Base-by-base conservation (phyloP, 768 basidiomycete species). In the Crucibulum laeve region DNA sequence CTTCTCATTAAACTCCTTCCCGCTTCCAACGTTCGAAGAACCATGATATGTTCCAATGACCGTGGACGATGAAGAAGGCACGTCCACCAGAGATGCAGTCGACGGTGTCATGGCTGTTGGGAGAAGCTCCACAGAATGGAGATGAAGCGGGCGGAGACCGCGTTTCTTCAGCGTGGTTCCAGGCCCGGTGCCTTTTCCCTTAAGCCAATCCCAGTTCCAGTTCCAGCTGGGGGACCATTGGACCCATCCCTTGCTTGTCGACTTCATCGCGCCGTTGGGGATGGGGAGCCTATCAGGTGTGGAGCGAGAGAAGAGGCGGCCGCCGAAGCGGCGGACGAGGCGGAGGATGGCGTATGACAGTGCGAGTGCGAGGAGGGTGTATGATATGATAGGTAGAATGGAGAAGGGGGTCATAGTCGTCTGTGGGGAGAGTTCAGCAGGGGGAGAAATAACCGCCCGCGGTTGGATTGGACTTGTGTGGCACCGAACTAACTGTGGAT, bases 281-380 rank as follows among this genome's bases (percentile, higher is more conserved):
- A 25, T 21, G 32, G 14, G 32, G 22, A 30, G n/a, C 28, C 39
- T 36, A 33, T 32, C 17, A 44, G 22, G 15, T 30, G 33, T 28
- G 42, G 47, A 40, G 24, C 13, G 7, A 10, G 35, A 17, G 11
- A 40, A 21, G 14, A 8, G 21, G 3, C 39, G 6, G 25, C 19
- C n/a, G 19, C 25, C 25, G 24, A 40, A 23, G 18, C 21, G 10
- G 2, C 39, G 39, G 23, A 38, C 35, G 4, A 42, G 40, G 42
- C 54, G 46, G 25, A 52, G 15, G 33, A 28, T 44, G 38, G 55
- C 33, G 35, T 50, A 55, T 15, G 49, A 47, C 21, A 52, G 33
- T 25, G 51, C 15, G 23, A 44, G 34, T 7, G 54, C 47, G 19
- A 50, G 46, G 40, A 52, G 21, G 25, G 49, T 40, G 26, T 55